Evolutionary conservation across 805 yeast genomes (phyloP), one percentile per base, ranked within the genome.

Genomic region (Saccharomycopsis fermentans): DNA sequence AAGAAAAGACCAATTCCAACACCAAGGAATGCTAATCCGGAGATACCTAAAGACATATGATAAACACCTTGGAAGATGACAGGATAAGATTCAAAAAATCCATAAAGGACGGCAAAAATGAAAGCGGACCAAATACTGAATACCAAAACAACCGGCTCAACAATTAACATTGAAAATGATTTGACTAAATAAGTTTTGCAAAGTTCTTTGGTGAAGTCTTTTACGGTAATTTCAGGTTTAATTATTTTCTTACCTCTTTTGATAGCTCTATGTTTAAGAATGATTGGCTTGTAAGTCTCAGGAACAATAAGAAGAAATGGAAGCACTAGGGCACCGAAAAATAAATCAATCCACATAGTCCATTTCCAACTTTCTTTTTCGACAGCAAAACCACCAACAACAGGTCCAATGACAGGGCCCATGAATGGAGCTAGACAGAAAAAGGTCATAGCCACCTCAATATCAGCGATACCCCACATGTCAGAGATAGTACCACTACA

Each of bases 401-500:
- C 78, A 6, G 91, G 91, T 55, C 90, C 89, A 50, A 84, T 69
- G 43, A 84, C 85, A 1, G 95, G 96, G 56, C 96, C 96, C 67
- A 84, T 75, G 64, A 88, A 84, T 24, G 94, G 90, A 12, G 90
- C 87, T 58, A 86, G 70, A 69, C 91, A 84, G 72, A 86, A 87
- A n/a, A 83, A 70, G 2, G 87, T 80, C 83, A 87, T 80, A n/a
- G 95, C 90, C 3, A 83, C 64, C 16, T 90, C 86, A 67, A 83
- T 71, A 67, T 82, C 81, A 48, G 79, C 78, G 36, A 83, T 81
- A 21, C 76, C 78, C 83, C 91, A 90, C 54, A 89, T 71, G 71
- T 90, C 96, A 57, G 84, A 74, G 62, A 90, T 81, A 4, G 94
- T 83, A 63, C 96, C 97, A 56, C 91, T 90, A 12, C 90, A 92